Conservation (phyloP, 2,329 filamentous ascomycete species). For the Colletotrichum sublineola region DNA sequence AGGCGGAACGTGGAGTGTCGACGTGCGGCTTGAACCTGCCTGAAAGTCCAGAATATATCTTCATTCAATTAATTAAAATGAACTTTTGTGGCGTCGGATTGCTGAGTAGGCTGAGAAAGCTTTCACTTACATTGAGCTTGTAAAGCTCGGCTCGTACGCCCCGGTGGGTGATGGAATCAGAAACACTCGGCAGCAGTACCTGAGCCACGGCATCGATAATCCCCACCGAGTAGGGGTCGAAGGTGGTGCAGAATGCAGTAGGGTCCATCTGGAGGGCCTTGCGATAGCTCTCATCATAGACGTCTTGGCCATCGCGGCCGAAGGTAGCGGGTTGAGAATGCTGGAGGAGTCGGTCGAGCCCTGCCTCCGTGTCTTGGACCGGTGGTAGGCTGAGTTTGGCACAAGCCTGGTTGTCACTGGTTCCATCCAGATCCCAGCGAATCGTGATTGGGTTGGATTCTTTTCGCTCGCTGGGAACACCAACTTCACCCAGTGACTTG, state of each 20-base stretch:
- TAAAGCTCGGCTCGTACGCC: constrained; percentile 66
- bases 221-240: constrained; percentile 64
- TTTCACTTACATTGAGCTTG: constrained; percentile 63
- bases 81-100: too few species aligned
- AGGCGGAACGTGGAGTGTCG: constrained; percentile 63
- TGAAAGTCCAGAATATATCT: constrained; percentile 66
- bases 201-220: constrained; percentile 66
- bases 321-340: constrained; percentile 57
- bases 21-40: constrained; percentile 65
- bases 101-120: not conserved
- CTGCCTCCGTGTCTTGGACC: too few species aligned
- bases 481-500: not conserved
- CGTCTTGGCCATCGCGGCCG: constrained; percentile 59
- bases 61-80: not conserved
- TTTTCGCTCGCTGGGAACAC: not conserved
- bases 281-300: constrained; percentile 66
- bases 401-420: not conserved
- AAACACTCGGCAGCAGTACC: constrained; percentile 54
- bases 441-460: not conserved
- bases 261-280: constrained; percentile 66
- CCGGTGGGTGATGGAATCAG: constrained; percentile 43
- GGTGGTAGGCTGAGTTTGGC: not conserved
- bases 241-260: constrained; percentile 60
- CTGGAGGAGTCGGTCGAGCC: not conserved
- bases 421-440: not conserved